Conservation (phyloP, 179 eudicot species). For the Beta lomatogona region DNA sequence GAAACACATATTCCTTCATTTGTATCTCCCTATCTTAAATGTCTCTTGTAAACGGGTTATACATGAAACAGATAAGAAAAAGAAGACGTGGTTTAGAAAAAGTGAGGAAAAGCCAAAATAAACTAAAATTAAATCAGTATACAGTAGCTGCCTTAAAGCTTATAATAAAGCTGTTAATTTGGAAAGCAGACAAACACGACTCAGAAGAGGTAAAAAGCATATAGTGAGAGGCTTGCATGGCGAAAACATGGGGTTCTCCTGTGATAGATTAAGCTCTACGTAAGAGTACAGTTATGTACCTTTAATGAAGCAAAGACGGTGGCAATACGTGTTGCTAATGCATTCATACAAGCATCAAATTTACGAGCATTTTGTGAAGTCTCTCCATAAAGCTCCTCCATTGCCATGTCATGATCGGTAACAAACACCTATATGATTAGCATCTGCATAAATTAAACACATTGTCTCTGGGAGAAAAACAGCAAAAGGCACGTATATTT, state of each 20-base stretch:
- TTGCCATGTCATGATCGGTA: constrained; percentile 82
- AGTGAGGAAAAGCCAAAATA: not conserved
- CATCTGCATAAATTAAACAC: not conserved
- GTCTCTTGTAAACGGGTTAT: not conserved
- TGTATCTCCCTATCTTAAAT: too few species aligned
- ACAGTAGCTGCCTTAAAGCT: not conserved
- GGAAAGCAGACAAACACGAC: not conserved
- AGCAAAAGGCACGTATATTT: too few species aligned
- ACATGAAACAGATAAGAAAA: not conserved
- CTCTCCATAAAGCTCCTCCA: constrained; percentile 71
- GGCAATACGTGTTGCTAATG: constrained; percentile 78
- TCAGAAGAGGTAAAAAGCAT: not conserved
- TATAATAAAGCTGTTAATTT: not conserved
- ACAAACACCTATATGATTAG: constrained; percentile 54
- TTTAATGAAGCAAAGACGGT: constrained; percentile 95
- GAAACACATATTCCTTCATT: not conserved
- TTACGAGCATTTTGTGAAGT: constrained; percentile 62
- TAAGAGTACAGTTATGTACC: constrained; percentile 40
- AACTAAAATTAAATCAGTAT: not conserved
- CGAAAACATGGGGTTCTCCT: not conserved
- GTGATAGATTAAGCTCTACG: not conserved
- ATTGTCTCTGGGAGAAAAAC: too few species aligned
- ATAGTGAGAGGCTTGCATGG: not conserved
- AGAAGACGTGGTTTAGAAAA: not conserved
- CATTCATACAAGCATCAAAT: constrained; percentile 62